Percentiles rank a stretch among this genome's conserved stretches.
phyloP scores from a whole-genome alignment of 2,329 filamentous ascomycete species.

The Neocatenulostroma microsporum region DNA sequence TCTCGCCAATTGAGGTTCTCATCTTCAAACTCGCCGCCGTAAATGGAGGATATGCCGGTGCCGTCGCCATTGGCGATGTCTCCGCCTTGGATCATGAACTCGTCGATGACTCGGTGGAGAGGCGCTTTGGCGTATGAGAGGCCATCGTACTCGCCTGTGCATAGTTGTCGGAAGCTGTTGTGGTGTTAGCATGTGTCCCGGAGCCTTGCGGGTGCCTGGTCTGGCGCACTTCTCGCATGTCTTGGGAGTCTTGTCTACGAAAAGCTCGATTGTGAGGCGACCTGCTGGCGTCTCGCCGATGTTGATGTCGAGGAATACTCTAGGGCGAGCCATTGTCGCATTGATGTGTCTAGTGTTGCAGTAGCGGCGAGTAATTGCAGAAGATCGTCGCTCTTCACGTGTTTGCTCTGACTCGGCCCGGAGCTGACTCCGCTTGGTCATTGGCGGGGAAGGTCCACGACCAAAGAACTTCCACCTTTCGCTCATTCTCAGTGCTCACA shows the following conservation, averaged over 20 bases:
- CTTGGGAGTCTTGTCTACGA: conserved; percentile 37
- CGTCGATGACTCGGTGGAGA: conserved; percentile 37
- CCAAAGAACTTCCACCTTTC: no score
- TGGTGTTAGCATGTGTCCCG: conserved; percentile 10
- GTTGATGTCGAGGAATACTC: conserved; percentile 37
- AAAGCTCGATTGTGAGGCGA: conserved; percentile 39
- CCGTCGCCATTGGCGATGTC: conserved; percentile 36
- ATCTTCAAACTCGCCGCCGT: conserved; percentile 34
- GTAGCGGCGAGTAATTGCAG: no score
- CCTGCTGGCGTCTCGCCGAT: conserved; percentile 35
- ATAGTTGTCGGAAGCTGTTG: conserved; percentile 40
- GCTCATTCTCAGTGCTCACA: no score
- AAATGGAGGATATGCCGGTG: conserved; percentile 35
- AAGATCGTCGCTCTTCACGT: no score
- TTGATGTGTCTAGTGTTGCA: conserved; percentile 1
- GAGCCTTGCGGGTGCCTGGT: background rate
- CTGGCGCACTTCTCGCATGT: conserved; percentile 39
- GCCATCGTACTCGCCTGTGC: conserved; percentile 32
- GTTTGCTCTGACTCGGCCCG: no score
- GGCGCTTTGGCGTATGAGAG: conserved; percentile 32
- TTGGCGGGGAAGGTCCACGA: no score
- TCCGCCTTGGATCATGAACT: conserved; percentile 40
- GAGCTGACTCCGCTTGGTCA: no score
- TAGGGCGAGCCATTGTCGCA: conserved; percentile 28
- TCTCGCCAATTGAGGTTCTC: conserved; percentile 36